phyloP scores from a whole-genome alignment of 805 yeast genomes.

The Torulaspora gathmanii region DNA sequence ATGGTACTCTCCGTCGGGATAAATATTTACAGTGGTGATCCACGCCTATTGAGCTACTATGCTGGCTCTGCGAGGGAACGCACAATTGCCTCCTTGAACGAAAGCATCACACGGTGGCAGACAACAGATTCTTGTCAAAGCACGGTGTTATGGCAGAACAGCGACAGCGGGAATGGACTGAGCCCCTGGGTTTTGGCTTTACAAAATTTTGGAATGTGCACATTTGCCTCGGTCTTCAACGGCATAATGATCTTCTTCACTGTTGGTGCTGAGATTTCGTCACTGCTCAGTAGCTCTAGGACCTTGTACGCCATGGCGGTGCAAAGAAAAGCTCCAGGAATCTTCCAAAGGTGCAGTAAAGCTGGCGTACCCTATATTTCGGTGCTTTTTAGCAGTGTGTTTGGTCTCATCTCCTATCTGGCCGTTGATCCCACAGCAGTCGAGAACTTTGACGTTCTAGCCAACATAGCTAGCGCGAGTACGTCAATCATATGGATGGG shows the following conservation, averaged over 20 bases:
- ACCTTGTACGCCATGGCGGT: slow-evolving; percentile 51
- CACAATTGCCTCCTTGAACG: slow-evolving; percentile 13
- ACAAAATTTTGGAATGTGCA: slow-evolving; percentile 48
- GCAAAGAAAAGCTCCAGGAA: slow-evolving; percentile 56
- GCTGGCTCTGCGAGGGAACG: slow-evolving; percentile 16
- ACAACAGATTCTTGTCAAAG: slow-evolving; percentile 62
- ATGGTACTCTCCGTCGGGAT: slow-evolving; percentile 66
- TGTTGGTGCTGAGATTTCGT: slow-evolving; percentile 52
- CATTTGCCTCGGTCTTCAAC: slow-evolving; percentile 48
- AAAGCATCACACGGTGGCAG: slow-evolving; percentile 45
- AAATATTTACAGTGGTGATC: slow-evolving; percentile 74
- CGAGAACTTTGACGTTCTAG: slow-evolving; percentile 58
- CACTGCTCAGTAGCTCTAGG: slow-evolving; percentile 57
- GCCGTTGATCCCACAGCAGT: slow-evolving; percentile 56
- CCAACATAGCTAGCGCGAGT: slow-evolving; percentile 65
- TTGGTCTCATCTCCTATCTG: slow-evolving; percentile 57
- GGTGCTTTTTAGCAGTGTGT: slow-evolving; percentile 56
- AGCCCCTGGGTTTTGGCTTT: slow-evolving; percentile 57
- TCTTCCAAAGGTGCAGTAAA: slow-evolving; percentile 55
- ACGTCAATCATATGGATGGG: slow-evolving; percentile 79
- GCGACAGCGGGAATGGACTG: slow-evolving; percentile 43
- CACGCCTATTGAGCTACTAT: slow-evolving; percentile 56
- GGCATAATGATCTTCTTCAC: slow-evolving; percentile 53
- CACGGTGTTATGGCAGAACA: slow-evolving; percentile 58
- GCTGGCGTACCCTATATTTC: slow-evolving; percentile 71